phyloP scores from a whole-genome alignment of 129 eudicot species.

The Logfia minima region DNA sequence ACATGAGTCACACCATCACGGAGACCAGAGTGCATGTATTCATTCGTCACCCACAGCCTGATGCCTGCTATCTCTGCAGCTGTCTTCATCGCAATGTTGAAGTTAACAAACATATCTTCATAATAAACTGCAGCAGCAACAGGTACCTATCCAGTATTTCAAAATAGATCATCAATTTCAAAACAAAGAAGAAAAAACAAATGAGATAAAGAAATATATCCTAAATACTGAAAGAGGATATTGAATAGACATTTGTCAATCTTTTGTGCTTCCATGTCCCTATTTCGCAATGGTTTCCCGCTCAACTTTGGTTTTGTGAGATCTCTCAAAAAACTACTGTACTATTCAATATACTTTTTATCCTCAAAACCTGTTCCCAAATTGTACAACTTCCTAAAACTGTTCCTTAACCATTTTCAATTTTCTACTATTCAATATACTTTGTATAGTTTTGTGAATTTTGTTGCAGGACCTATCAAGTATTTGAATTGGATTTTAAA shows the following conservation, averaged over 20 bases:
- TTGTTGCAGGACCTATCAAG: no score
- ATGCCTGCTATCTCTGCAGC: conserved; percentile 75
- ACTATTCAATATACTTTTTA: no score
- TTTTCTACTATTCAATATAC: no score
- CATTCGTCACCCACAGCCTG: conserved; percentile 84
- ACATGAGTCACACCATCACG: conserved; percentile 71
- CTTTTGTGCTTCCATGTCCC: neutral
- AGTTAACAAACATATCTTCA: conserved; percentile 90
- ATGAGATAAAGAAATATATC: neutral
- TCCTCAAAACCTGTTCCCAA: no score
- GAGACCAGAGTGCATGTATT: conserved; percentile 96
- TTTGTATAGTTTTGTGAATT: no score
- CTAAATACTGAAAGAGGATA: no score
- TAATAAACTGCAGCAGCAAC: conserved; percentile 95
- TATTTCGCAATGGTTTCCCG: neutral
- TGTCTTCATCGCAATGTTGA: conserved; percentile 68
- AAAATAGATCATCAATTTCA: neutral
- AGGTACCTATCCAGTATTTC: conserved; percentile 60
- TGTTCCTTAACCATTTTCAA: no score
- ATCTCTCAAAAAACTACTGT: no score
- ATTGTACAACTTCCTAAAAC: no score
- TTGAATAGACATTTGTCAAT: neutral
- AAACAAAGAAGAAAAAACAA: neutral
- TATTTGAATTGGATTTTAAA: no score
- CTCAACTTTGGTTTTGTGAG: neutral